These are phyloP conservation scores for Strobilomyces dryophilus DNA, from an alignment of 768 basidiomycete species.

Conservation along the genomic window DNA sequence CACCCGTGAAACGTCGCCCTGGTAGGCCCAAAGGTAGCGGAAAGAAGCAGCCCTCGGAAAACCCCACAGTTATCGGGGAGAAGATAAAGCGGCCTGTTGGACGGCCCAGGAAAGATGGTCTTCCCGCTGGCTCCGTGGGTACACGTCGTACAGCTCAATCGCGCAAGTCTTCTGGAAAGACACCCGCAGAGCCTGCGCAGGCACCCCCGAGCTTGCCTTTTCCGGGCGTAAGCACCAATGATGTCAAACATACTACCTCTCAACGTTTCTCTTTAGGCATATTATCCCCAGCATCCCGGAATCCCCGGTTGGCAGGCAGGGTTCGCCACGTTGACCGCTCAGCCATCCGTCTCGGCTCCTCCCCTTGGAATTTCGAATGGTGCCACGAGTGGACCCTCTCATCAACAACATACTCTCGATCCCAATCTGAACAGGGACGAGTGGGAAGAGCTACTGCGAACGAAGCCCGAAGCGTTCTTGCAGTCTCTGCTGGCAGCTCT, in stretches of 20 bases:
- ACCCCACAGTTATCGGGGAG: constrained; percentile 36
- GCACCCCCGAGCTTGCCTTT: constrained; percentile 29
- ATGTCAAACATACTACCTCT: neutral
- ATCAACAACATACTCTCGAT: constrained; percentile 39
- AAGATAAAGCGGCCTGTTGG: constrained; percentile 78
- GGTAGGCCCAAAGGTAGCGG: constrained; percentile 79
- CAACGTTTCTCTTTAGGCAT: constrained; percentile 20
- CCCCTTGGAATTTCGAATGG: constrained; percentile 33
- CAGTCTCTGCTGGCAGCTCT: constrained; percentile 53
- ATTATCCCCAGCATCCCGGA: constrained; percentile 31
- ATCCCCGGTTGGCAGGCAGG: constrained; percentile 29
- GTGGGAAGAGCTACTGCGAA: constrained; percentile 58
- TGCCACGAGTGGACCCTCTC: constrained; percentile 13
- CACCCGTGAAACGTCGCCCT: constrained; percentile 59
- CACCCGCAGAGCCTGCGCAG: constrained; percentile 16
- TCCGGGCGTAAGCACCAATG: constrained; percentile 23
- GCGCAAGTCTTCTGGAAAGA: constrained; percentile 35
- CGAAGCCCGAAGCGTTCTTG: constrained; percentile 55
- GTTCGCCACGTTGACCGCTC: constrained; percentile 24
- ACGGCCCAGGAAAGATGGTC: constrained; percentile 75
- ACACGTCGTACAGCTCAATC: constrained; percentile 41
- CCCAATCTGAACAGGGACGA: constrained; percentile 54
- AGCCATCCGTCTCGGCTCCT: constrained; percentile 29
- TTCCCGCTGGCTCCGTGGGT: constrained; percentile 69
- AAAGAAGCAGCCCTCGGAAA: constrained; percentile 52